phyloP scores from a whole-genome alignment of 495 filamentous ascomycete genomes.

The Xylaria castorea region DNA sequence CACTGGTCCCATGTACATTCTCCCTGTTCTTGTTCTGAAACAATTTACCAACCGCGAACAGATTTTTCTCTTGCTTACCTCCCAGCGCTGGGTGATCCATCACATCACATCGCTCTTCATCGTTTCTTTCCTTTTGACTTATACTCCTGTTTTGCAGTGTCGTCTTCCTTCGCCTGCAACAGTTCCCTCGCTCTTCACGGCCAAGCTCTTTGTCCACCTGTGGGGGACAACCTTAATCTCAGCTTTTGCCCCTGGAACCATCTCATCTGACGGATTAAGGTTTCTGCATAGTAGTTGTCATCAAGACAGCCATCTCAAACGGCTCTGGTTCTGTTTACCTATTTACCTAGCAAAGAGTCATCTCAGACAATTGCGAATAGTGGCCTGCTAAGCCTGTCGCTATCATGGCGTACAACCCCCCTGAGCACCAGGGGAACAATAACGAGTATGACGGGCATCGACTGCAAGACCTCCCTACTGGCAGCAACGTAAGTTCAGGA shows the following conservation, averaged over 20 bases:
- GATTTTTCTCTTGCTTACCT: slow-evolving; percentile 32
- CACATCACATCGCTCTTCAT: slow-evolving; percentile 30
- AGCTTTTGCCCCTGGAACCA: slow-evolving; percentile 34
- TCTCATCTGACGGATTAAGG: slow-evolving; percentile 26
- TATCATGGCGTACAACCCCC: slow-evolving; percentile 58
- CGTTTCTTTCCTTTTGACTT: slow-evolving; percentile 35
- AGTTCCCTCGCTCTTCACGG: slow-evolving; percentile 29
- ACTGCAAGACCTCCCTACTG: slow-evolving; percentile 70
- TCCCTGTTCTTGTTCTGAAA: slow-evolving; percentile 36
- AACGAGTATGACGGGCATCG: slow-evolving; percentile 66
- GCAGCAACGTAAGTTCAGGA: slow-evolving; percentile 60
- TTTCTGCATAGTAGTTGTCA: slow-evolving; percentile 7
- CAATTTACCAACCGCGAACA: slow-evolving; percentile 33
- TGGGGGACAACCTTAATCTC: slow-evolving; percentile 31
- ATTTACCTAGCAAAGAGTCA: not conserved
- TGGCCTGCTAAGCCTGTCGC: slow-evolving; percentile 36
- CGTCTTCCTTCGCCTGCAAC: slow-evolving; percentile 30
- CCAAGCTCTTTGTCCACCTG: slow-evolving; percentile 32
- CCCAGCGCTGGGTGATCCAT: slow-evolving; percentile 35
- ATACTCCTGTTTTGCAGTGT: slow-evolving; percentile 31
- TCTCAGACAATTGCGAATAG: slow-evolving; percentile 20
- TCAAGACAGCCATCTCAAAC: slow-evolving; percentile 26
- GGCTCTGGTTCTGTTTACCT: not conserved
- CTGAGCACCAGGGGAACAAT: slow-evolving; percentile 35
- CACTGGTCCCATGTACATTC: slow-evolving; percentile 29